A percentile compares a stretch with the other conserved stretches of the same genome.
Evolutionary conservation across 108 stramenopile species (phyloP).

Genomic region (Cyclotella kingstonii): DNA sequence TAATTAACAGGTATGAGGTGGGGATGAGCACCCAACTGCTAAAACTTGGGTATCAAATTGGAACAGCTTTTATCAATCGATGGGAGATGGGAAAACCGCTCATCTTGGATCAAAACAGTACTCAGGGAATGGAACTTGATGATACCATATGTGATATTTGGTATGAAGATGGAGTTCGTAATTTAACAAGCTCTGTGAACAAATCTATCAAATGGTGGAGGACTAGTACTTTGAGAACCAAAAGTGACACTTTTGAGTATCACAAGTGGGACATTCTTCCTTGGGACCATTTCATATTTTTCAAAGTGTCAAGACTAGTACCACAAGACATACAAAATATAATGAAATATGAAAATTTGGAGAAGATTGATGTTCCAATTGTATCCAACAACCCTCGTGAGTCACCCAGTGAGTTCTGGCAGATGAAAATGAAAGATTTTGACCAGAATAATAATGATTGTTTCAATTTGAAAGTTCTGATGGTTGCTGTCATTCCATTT

Average conservation of each 20-base stretch:
- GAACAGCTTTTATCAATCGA: conserved; percentile 34
- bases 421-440: conserved; percentile 21
- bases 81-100: conserved; percentile 30
- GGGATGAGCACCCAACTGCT: conserved; percentile 46
- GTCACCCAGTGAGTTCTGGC: conserved; percentile 26
- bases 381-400: conserved; percentile 33
- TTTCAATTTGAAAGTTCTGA: background rate
- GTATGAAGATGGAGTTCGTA: conserved; percentile 40
- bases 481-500: background rate
- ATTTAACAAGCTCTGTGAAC: conserved; percentile 29
- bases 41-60: conserved; percentile 39
- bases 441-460: background rate
- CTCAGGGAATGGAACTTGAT: conserved; percentile 30
- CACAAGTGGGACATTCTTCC: conserved; percentile 40
- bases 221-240: background rate
- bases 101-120: conserved; percentile 23
- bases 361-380: conserved; percentile 15
- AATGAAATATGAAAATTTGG: conserved; percentile 30
- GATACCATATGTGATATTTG: conserved; percentile 45
- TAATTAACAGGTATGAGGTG: conserved; percentile 48
- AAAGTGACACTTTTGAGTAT: conserved; percentile 36
- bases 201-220: conserved; percentile 4
- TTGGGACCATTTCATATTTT: conserved; percentile 50
- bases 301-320: conserved; percentile 50
- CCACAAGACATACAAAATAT: conserved; percentile 31